Evolutionary conservation across 495 filamentous ascomycete species (phyloP), one percentile per base, ranked within the genome.

Genomic region (Venustampulla echinocandica): DNA sequence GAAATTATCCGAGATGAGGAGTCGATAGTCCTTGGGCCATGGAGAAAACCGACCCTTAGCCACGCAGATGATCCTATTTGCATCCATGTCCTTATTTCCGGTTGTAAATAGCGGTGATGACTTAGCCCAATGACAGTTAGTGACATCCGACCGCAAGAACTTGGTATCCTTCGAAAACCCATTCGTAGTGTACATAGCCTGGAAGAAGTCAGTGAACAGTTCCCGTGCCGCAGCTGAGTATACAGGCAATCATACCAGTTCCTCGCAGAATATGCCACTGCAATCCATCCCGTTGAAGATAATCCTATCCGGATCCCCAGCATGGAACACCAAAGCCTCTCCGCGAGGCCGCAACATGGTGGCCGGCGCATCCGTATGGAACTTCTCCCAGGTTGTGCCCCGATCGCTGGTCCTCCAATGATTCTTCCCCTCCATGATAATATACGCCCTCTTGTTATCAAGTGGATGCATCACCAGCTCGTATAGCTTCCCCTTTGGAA

Each of bases 341-440:
- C n/a, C n/a, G n/a, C n/a, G n/a, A n/a, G n/a, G n/a, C 17, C 57
- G 50, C 33, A 61, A 64, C 15, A 69, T 60, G 23, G 71, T 71
- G 21, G 57, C 56, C 50, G 57, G 62, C 22, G 67, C 73, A 23
- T 70, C 62, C 10, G 81, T 76, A 36, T 77, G 56, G 60, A 95
- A 96, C 15, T 73, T 60, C 24, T 66, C 63, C 93, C 93, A 98
- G 4, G 73, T 77, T 63, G 89, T 70, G 14, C 86, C 92, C 54
- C 76, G 73, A 63, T 98, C 79, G 5, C 71, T 71, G 0, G 92
- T 96, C 32, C 82, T 76, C 75, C 81, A 95, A 65, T 96, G 88
- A 33, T 60, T 66, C 15, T 65, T 68, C n/a, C 72, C 65, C 24
- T 59, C 61, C 15, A 84, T 85, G 27, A 95, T 56, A 42, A 83